Percentiles rank a stretch among this genome's conserved stretches.
phyloP scores from a whole-genome alignment of 768 basidiomycete genomes.

The Pleurotus giganteus region DNA sequence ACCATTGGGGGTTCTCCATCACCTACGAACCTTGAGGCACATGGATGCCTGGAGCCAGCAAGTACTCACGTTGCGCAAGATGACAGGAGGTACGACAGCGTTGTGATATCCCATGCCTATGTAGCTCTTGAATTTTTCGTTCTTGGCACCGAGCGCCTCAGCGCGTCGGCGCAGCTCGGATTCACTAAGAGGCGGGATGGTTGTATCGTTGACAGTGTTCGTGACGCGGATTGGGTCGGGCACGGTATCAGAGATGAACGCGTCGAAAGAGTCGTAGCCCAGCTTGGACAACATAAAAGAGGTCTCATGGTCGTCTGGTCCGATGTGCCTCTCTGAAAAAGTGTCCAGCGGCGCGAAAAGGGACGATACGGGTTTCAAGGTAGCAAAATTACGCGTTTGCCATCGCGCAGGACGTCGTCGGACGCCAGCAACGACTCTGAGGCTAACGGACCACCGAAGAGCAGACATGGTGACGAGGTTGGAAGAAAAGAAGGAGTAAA shows the following conservation, averaged over 20 bases:
- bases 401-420: constrained; percentile 15
- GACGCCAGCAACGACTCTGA: constrained; percentile 15
- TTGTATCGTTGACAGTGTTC: constrained; percentile 57
- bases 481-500: constrained; percentile 11
- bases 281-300: constrained; percentile 78
- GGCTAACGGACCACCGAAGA: constrained; percentile 25
- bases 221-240: constrained; percentile 77
- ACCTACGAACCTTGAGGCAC: constrained; percentile 39
- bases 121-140: constrained; percentile 85
- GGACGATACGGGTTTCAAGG: constrained; percentile 54
- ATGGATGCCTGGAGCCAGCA: not conserved
- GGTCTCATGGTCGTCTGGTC: constrained; percentile 82
- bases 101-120: constrained; percentile 99
- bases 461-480: constrained; percentile 29
- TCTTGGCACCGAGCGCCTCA: constrained; percentile 71
- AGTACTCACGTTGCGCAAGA: constrained; percentile 78
- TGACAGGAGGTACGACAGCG: constrained; percentile 93
- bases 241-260: constrained; percentile 80
- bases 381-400: constrained; percentile 48
- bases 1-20: constrained; percentile 97
- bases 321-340: constrained; percentile 89
- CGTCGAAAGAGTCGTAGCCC: constrained; percentile 86
- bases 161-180: constrained; percentile 77
- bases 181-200: constrained; percentile 81
- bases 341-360: constrained; percentile 87